Evolutionary conservation across 805 yeast species (phyloP).

Genomic region (Nakazawaea pomicola): DNA sequence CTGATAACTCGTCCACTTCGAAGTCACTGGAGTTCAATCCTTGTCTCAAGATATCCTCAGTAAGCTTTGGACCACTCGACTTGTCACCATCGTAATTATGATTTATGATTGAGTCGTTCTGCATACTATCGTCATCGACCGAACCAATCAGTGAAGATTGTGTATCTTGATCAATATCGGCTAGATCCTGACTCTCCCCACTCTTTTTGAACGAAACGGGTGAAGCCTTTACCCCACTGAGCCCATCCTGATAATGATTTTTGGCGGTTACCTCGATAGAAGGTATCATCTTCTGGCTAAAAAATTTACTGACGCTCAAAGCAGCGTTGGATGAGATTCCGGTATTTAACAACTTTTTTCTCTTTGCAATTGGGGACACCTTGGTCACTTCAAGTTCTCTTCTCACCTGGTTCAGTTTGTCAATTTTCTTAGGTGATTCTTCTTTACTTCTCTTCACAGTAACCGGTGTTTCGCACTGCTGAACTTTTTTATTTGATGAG

Average conservation of each 20-base stretch:
- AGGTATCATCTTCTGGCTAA: no score
- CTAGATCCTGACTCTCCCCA: constrained; percentile 13
- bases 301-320: constrained; percentile 16
- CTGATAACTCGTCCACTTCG: constrained; percentile 14
- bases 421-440: no score
- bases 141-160: no score
- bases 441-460: constrained; percentile 20
- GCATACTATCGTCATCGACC: no score
- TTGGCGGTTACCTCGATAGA: no score
- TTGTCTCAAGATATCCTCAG: background rate
- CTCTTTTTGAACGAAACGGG: no score
- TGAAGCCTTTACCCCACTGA: no score
- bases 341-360: constrained; percentile 20
- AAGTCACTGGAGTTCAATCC: constrained; percentile 22
- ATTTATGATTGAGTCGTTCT: no score
- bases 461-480: constrained; percentile 15
- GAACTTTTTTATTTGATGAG: constrained; percentile 2
- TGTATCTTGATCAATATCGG: constrained; percentile 6
- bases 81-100: no score
- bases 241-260: no score
- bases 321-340: constrained; percentile 5
- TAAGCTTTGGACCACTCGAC: background rate
- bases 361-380: constrained; percentile 21
- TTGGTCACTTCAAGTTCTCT: background rate
- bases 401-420: no score